A percentile compares a stretch with the other conserved stretches of the same genome.
Conservation (phyloP, 129 eudicot genomes). For the Pseudognaphalium luteoalbum region DNA sequence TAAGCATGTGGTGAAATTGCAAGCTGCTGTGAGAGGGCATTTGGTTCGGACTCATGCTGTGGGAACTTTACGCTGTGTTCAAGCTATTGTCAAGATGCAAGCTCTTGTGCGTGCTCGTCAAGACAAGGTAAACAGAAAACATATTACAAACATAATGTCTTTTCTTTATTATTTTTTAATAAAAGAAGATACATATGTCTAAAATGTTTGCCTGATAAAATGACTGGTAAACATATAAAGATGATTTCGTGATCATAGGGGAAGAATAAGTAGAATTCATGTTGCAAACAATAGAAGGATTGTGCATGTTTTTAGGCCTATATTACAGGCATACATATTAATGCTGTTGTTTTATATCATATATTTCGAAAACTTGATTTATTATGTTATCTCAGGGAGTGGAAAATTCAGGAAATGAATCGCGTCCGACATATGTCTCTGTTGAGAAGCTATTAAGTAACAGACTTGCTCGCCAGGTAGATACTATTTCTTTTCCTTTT, state of each 20-base stretch:
- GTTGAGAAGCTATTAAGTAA: slow-evolving; percentile 75
- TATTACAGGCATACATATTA: too few species aligned
- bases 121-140: slow-evolving; percentile 21
- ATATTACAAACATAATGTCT: not conserved
- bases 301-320: too few species aligned
- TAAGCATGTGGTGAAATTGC: slow-evolving; percentile 60
- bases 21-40: slow-evolving; percentile 95
- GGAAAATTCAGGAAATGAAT: slow-evolving; percentile 31
- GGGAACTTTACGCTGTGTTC: slow-evolving; percentile 88
- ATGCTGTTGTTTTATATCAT: not conserved
- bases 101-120: slow-evolving; percentile 78
- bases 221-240: too few species aligned
- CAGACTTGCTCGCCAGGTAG: slow-evolving; percentile 86
- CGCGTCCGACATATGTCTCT: slow-evolving; percentile 41
- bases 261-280: too few species aligned
- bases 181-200: too few species aligned
- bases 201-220: too few species aligned
- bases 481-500: not conserved
- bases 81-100: slow-evolving; percentile 84
- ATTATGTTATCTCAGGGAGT: slow-evolving; percentile 47
- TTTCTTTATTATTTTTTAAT: not conserved
- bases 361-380: not conserved
- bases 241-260: too few species aligned
- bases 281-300: too few species aligned
- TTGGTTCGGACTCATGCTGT: slow-evolving; percentile 81